Evolutionary conservation across 2,329 filamentous ascomycete genomes (phyloP).

Genomic region (Fusarium floridanum): DNA sequence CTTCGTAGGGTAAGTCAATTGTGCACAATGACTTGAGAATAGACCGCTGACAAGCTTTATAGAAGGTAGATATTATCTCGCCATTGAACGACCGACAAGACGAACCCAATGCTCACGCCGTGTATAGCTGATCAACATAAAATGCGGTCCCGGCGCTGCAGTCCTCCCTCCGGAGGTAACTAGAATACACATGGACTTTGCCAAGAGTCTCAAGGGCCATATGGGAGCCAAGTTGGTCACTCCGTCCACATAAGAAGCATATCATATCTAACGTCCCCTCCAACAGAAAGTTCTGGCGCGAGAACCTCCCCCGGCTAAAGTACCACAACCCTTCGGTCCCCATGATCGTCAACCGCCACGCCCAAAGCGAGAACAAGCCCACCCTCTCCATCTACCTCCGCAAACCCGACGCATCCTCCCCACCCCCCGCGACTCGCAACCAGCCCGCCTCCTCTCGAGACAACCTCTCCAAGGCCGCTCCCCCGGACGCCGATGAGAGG

Average conservation of each 20-base stretch:
- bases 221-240: conserved; percentile 75
- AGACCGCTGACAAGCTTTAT: conserved; percentile 36
- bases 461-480: conserved; percentile 62
- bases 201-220: conserved; percentile 71
- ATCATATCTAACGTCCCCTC: conserved; percentile 27
- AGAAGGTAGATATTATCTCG: conserved; percentile 58
- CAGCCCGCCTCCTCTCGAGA: conserved; percentile 62
- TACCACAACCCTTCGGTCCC: conserved; percentile 90
- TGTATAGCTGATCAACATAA: conserved; percentile 77
- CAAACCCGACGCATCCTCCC: conserved; percentile 48
- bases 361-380: conserved; percentile 67
- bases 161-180: conserved; percentile 82
- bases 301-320: conserved; percentile 87
- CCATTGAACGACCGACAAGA: conserved; percentile 24
- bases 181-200: conserved; percentile 81
- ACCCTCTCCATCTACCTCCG: conserved; percentile 76
- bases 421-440: conserved; percentile 47
- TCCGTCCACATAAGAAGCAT: conserved; percentile 19
- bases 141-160: conserved; percentile 85
- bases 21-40: not conserved
- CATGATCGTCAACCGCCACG: conserved; percentile 83
- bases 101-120: conserved; percentile 43
- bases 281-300: conserved; percentile 86
- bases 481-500: conserved; percentile 62
- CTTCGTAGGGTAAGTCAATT: conserved; percentile 74